These are phyloP conservation scores for Auxenochlorella pyrenoidosa DNA, from an alignment of 139 green algal genomes.

Conservation along the genomic window DNA sequence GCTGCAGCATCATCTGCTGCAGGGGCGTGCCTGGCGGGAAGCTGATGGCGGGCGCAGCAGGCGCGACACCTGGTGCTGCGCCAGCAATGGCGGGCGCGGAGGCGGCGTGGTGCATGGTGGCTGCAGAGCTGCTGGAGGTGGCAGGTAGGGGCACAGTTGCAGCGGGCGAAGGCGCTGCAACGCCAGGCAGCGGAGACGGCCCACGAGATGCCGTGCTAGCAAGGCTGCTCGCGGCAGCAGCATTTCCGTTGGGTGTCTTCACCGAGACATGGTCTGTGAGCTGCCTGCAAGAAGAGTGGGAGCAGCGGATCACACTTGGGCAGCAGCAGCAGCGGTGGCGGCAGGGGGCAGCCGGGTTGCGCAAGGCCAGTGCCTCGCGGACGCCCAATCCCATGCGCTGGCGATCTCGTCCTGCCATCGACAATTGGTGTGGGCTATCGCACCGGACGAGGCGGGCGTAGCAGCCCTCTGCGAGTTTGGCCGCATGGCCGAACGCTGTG, in stretches of 20 bases:
- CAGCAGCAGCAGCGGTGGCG: not conserved
- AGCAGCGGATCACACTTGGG: not conserved
- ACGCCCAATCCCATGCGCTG: no score
- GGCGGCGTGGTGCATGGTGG: not conserved
- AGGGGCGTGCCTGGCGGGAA: constrained; percentile 17
- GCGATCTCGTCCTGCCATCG: not conserved
- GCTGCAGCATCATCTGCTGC: not conserved
- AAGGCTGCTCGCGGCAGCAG: not conserved
- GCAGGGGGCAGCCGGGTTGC: not conserved
- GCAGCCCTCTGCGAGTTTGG: not conserved
- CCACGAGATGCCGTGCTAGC: not conserved
- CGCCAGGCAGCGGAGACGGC: not conserved
- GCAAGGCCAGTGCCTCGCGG: not conserved
- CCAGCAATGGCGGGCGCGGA: not conserved
- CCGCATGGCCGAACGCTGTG: not conserved
- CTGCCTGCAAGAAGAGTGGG: not conserved
- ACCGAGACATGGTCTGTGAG: constrained; percentile 45
- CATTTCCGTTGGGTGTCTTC: not conserved
- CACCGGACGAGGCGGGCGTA: no score
- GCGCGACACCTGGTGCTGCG: not conserved
- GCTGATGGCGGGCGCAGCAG: not conserved
- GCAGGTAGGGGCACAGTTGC: no score
- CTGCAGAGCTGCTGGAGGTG: not conserved
- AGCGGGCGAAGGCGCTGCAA: not conserved
- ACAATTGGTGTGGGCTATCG: not conserved